Evolutionary conservation across 73 alveolate species (phyloP).

Genomic region (Diophrys sp.): DNA sequence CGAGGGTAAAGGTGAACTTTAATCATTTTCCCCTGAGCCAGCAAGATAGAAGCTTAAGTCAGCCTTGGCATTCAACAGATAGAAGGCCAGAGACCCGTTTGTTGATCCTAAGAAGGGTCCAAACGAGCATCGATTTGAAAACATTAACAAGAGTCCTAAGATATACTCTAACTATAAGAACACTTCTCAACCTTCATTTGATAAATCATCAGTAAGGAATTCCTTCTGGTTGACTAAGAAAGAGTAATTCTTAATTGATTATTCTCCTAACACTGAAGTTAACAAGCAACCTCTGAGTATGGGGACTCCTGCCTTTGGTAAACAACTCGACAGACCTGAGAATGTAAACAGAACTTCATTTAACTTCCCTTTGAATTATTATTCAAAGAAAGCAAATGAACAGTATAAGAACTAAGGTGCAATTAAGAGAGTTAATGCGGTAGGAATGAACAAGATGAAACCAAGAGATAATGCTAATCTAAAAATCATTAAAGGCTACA

Average conservation of each 20-base stretch:
- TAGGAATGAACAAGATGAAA: background rate
- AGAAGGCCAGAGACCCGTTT: slow-evolving; percentile 7
- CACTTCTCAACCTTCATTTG: background rate
- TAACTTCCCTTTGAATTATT: background rate
- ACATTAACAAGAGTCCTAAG: background rate
- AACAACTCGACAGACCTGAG: background rate
- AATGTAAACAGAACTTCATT: background rate
- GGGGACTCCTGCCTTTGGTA: background rate
- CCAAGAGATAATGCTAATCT: background rate
- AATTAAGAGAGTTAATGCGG: background rate
- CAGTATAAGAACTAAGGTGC: background rate
- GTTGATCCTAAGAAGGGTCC: background rate
- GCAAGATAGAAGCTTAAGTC: background rate
- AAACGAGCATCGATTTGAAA: slow-evolving; percentile 4
- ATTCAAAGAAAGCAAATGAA: background rate
- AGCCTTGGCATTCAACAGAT: background rate
- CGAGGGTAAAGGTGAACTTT: background rate
- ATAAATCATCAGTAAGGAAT: background rate
- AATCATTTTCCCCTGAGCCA: background rate
- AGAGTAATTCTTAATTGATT: slow-evolving; percentile 10
- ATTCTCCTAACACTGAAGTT: background rate
- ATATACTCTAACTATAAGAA: background rate
- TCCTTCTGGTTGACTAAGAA: background rate
- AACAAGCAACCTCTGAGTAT: background rate
- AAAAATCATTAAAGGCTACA: too few relatives aligned